These are phyloP conservation scores for Jaapia argillacea DNA, from an alignment of 768 basidiomycete genomes.

Conservation along the genomic window DNA sequence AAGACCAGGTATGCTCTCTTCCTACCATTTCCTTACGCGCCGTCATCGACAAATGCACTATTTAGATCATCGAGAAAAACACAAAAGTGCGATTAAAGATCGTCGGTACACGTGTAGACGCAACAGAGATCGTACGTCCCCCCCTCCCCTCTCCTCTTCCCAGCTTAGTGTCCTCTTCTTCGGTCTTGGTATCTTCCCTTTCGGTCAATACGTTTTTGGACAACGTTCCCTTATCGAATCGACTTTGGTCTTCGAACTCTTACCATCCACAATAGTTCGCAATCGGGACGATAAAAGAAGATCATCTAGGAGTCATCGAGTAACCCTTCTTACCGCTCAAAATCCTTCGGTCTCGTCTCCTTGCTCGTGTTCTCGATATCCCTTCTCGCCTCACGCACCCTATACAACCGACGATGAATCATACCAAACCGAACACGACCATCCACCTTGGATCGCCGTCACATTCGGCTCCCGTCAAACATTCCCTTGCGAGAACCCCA, in stretches of 20 bases:
- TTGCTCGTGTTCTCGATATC: not conserved
- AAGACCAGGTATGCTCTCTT: constrained; percentile 49
- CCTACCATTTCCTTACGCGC: not conserved
- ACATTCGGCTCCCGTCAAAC: too few species aligned
- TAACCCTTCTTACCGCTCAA: constrained; percentile 15
- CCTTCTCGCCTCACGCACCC: too few species aligned
- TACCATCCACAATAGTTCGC: constrained; percentile 57
- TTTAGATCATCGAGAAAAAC: constrained; percentile 89
- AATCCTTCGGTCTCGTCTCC: not conserved
- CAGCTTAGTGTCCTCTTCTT: not conserved
- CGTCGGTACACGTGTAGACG: constrained; percentile 96
- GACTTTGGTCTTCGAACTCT: not conserved
- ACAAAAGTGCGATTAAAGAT: constrained; percentile 90
- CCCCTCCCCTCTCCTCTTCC: too few species aligned
- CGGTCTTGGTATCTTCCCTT: constrained; percentile 1
- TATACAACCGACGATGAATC: too few species aligned
- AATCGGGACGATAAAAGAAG: constrained; percentile 97
- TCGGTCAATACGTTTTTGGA: not conserved
- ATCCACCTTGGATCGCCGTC: too few species aligned
- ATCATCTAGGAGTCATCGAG: constrained; percentile 91
- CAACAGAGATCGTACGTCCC: constrained; percentile 84
- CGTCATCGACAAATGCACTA: constrained; percentile 1
- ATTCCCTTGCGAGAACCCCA: too few species aligned
- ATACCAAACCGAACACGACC: too few species aligned
- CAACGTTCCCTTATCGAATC: constrained; percentile 1